Evolutionary conservation across 2,329 filamentous ascomycete genomes (phyloP).

Genomic region (Monosporascus sp.): DNA sequence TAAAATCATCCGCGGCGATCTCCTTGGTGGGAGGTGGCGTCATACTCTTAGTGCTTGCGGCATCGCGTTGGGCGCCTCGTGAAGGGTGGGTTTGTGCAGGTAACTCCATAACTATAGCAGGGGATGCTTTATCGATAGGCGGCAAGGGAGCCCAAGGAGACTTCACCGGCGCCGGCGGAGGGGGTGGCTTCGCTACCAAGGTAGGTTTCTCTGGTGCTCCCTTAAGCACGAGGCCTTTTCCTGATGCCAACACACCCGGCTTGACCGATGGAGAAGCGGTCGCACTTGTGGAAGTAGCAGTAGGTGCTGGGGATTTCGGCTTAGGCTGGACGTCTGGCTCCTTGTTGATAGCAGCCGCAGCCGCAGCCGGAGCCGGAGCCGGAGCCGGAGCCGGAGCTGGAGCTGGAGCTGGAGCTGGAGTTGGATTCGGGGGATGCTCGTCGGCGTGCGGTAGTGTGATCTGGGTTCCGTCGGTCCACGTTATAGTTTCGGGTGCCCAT

Average conservation of each 20-base stretch:
- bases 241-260: conserved; percentile 42
- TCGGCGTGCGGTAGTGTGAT: conserved; percentile 64
- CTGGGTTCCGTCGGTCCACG: conserved; percentile 85
- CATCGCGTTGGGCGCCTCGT: conserved; percentile 50
- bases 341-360: conserved; percentile 31
- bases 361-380: conserved; percentile 19
- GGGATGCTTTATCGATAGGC: conserved; percentile 75
- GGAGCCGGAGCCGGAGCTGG: conserved; percentile 20
- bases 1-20: conserved; percentile 92
- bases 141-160: conserved; percentile 89
- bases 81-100: conserved; percentile 28
- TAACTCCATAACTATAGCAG: conserved; percentile 52
- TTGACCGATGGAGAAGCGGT: conserved; percentile 35
- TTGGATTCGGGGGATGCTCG: conserved; percentile 33
- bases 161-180: conserved; percentile 65
- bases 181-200: conserved; percentile 65
- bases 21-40: conserved; percentile 60
- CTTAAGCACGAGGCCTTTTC: conserved; percentile 61
- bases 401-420: conserved; percentile 21
- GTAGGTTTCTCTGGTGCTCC: conserved; percentile 65
- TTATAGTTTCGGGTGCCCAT: conserved; percentile 78
- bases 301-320: conserved; percentile 38
- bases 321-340: conserved; percentile 30
- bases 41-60: conserved; percentile 48
- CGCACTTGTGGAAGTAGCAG: conserved; percentile 17